Base-by-base conservation (phyloP, 2,329 filamentous ascomycete genomes). In the Fusarium oxysporum region DNA sequence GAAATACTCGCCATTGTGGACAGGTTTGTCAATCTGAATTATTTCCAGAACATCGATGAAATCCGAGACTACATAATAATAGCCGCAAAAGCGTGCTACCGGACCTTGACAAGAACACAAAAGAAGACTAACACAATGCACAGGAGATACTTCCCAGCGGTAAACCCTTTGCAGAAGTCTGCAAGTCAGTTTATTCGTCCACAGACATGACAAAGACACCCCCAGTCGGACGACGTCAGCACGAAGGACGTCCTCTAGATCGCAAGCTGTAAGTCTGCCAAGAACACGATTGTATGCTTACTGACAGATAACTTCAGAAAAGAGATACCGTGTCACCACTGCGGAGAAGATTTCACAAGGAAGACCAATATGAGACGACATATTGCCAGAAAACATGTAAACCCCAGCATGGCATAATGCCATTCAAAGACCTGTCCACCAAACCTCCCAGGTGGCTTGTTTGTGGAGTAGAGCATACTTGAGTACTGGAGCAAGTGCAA, bases 231-330 rank as follows among this genome's bases (percentile, higher is more conserved):
- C 40, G 38, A 19, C 28, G 8, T 16, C 53, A 14, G 6, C 8
- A 1, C 6, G 2, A 16, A 23, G 4, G 2, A 2, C 14, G 19
- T 5, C 2, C 14, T 7, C 16, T 0, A 12, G n/a, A 43, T 1
- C 28, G 8, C 0, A 37, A 12, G 0, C 1, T 12, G 61, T 62
- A 9, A 17, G 61, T 38, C 4, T 17, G 10, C 2, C 0, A 28
- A 19, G 2, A 0, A 16, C 8, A 30, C 28, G 28, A n/a, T n/a
- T n/a, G n/a, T n/a, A n/a, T n/a, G n/a, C n/a, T n/a, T n/a, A n/a
- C n/a, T n/a, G n/a, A n/a, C n/a, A n/a, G n/a, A n/a, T n/a, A n/a
- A 30, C 5, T 44, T 16, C 12, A 61, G 60, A 1, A 17, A 51
- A 0, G 32, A 25, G 0, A 2, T 50, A n/a, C 56, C 37, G 2